These are phyloP conservation scores for Scheffersomyces segobiensis DNA, from an alignment of 1,139 yeast species.

Conservation along the genomic window DNA sequence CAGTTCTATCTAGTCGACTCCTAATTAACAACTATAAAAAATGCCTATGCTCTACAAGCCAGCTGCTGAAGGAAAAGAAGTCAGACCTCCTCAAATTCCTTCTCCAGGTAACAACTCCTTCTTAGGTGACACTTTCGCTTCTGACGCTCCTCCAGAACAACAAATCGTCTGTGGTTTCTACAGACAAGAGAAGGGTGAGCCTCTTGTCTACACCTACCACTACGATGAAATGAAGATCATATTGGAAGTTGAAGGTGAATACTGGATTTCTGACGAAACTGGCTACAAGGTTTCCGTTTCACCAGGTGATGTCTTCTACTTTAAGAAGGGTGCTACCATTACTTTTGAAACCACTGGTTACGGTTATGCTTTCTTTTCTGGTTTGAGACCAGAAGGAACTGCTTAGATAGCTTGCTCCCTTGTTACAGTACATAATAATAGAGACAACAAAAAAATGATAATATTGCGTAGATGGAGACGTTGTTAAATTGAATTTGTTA, in stretches of 20 bases:
- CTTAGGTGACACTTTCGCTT: slow-evolving; percentile 62
- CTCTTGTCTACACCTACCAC: slow-evolving; percentile 61
- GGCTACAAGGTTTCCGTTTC: slow-evolving; percentile 56
- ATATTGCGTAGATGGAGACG: too few species aligned
- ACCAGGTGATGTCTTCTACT: slow-evolving; percentile 70
- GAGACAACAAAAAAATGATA: neutral
- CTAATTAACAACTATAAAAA: slow-evolving; percentile 5
- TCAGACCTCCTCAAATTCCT: slow-evolving; percentile 58
- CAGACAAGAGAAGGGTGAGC: slow-evolving; percentile 66
- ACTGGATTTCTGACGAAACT: slow-evolving; percentile 59
- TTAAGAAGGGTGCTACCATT: slow-evolving; percentile 65
- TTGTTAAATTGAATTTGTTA: too few species aligned
- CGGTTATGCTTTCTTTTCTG: slow-evolving; percentile 69
- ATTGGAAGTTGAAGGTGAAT: slow-evolving; percentile 65
- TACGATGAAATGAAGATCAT: slow-evolving; percentile 74
- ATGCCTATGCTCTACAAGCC: slow-evolving; percentile 65
- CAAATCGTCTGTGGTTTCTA: slow-evolving; percentile 67
- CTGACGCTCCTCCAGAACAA: slow-evolving; percentile 58
- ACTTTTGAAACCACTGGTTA: slow-evolving; percentile 60
- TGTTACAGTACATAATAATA: neutral
- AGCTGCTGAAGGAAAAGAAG: slow-evolving; percentile 51
- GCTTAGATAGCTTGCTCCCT: slow-evolving; percentile 11
- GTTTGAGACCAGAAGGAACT: slow-evolving; percentile 53
- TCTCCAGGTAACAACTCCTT: slow-evolving; percentile 64
- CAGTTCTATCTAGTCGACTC: neutral